These are phyloP conservation scores for Lyophyllum shimeji DNA, from an alignment of 768 basidiomycete genomes.

Conservation along the genomic window DNA sequence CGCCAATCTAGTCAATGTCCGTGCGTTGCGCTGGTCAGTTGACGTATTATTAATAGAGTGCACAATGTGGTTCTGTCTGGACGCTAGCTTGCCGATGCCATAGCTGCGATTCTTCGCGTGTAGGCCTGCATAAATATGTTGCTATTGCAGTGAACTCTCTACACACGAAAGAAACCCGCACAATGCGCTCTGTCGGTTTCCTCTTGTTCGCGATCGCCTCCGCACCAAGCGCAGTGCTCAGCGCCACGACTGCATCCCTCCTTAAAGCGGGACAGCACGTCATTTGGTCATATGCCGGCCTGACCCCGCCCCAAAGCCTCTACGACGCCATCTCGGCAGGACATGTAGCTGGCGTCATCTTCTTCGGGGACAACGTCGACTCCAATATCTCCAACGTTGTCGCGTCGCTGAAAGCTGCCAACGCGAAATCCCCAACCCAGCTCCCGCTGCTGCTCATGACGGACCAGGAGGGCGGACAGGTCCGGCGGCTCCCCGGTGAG, in stretches of 20 bases:
- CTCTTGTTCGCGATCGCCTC: conserved; percentile 2
- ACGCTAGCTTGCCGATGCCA: not conserved
- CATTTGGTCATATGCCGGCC: conserved; percentile 14
- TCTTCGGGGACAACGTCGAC: conserved; percentile 15
- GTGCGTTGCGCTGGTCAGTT: not conserved
- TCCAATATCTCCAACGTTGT: conserved; percentile 10
- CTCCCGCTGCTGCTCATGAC: conserved; percentile 17
- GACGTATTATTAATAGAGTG: not conserved
- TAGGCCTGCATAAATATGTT: not conserved
- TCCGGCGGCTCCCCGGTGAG: conserved; percentile 14
- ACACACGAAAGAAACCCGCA: not conserved
- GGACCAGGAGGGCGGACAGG: conserved; percentile 18
- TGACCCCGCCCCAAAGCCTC: conserved; percentile 12
- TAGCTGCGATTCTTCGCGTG: not conserved
- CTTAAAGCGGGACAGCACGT: conserved; percentile 15
- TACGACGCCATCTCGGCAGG: conserved; percentile 13
- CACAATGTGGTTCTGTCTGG: not conserved
- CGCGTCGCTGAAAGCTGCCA: conserved; percentile 13
- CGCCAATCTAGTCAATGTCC: not conserved
- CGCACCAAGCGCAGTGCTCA: not conserved
- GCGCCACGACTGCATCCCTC: conserved; percentile 10
- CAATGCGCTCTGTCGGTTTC: not conserved
- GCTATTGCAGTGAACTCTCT: not conserved
- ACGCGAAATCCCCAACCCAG: conserved; percentile 9
- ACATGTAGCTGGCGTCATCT: conserved; percentile 14